phyloP scores from a whole-genome alignment of 1,139 yeast genomes.

The Zygosaccharomyces pseudobailii region DNA sequence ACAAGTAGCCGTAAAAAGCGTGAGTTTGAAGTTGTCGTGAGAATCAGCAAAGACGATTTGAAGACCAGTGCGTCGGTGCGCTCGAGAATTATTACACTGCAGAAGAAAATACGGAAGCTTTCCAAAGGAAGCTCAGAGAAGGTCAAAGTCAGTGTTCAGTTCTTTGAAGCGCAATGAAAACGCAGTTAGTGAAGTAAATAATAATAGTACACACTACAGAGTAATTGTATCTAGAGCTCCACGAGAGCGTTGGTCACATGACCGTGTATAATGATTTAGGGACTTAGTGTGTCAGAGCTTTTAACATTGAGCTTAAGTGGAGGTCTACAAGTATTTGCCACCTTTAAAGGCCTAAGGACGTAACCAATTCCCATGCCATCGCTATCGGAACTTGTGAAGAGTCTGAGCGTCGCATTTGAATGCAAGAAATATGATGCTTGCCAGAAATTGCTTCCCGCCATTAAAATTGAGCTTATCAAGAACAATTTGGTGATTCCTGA shows the following conservation, averaged over 20 bases:
- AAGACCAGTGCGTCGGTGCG: slow-evolving; percentile 53
- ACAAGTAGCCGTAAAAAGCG: slow-evolving; percentile 20
- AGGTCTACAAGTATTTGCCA: slow-evolving; percentile 11
- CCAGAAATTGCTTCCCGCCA: slow-evolving; percentile 56
- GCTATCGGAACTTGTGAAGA: slow-evolving; percentile 53
- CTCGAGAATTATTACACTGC: slow-evolving; percentile 47
- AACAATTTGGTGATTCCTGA: slow-evolving; percentile 75
- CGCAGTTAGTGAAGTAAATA: too few relatives aligned
- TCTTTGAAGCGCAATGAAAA: slow-evolving; percentile 26
- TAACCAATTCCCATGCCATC: slow-evolving; percentile 21
- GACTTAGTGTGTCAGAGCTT: background rate
- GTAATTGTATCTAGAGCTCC: background rate
- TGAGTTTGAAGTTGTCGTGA: slow-evolving; percentile 42
- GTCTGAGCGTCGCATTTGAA: slow-evolving; percentile 61
- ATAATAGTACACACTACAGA: background rate
- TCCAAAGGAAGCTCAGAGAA: slow-evolving; percentile 42
- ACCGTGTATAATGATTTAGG: slow-evolving; percentile 7
- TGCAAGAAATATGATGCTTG: slow-evolving; percentile 58
- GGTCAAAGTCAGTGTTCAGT: slow-evolving; percentile 39
- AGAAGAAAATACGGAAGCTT: slow-evolving; percentile 48
- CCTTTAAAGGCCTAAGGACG: slow-evolving; percentile 1
- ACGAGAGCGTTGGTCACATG: background rate
- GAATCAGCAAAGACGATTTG: slow-evolving; percentile 46
- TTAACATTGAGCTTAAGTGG: background rate
- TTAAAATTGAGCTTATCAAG: slow-evolving; percentile 75